Evolutionary conservation across 2,329 filamentous ascomycete species (phyloP).

Genomic region (Fonsecaea nubica): DNA sequence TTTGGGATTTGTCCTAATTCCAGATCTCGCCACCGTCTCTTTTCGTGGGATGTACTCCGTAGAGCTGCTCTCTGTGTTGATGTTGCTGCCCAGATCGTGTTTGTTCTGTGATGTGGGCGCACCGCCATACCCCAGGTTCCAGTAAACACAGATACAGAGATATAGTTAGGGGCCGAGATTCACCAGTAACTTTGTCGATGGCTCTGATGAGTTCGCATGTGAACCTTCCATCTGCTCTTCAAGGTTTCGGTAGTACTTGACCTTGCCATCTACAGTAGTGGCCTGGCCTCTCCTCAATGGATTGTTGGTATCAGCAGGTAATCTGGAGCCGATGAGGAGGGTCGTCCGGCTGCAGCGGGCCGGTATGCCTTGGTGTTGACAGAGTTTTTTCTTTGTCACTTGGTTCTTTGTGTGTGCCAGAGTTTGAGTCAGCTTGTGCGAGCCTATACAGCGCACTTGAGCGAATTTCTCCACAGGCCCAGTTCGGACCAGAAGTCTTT

Average conservation of each 20-base stretch:
- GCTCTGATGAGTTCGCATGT: neutral
- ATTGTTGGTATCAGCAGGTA: neutral
- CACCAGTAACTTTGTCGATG: neutral
- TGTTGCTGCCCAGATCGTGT: neutral
- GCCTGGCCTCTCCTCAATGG: conserved; percentile 4
- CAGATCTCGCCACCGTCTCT: neutral
- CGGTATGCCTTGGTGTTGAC: neutral
- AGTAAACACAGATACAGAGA: neutral
- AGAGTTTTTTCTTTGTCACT: conserved; percentile 5
- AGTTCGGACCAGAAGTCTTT: neutral
- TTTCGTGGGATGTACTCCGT: neutral
- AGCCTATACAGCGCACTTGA: neutral
- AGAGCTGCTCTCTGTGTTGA: neutral
- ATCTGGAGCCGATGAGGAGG: conserved; percentile 4
- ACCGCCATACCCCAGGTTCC: neutral
- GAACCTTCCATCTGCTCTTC: neutral
- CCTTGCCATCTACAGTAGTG: conserved; percentile 10
- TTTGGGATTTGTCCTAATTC: neutral
- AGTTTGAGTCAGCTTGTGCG: neutral
- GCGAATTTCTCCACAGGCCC: neutral
- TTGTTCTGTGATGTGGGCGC: neutral
- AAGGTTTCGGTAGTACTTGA: conserved; percentile 2
- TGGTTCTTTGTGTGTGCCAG: neutral
- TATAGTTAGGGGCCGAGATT: conserved; percentile 3
- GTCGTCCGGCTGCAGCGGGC: conserved; percentile 2